Base-by-base conservation (phyloP, 768 basidiomycete genomes). In the Leccinum subtestaceum region DNA sequence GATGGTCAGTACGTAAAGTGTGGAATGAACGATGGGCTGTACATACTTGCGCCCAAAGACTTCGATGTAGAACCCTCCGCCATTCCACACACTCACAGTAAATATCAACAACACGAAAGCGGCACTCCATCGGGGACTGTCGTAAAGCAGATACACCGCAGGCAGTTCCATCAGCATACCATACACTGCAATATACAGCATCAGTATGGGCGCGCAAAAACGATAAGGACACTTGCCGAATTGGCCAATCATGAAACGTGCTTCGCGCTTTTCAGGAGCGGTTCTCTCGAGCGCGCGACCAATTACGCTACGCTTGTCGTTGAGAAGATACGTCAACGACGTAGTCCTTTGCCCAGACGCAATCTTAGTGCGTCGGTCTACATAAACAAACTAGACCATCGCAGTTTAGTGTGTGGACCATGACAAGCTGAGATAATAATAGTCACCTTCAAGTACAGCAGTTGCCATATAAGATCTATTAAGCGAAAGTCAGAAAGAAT, bases 1-100 rank as follows among this genome's bases (percentile, higher is more conserved):
- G 56, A 29, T 21, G 55, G 50, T 66, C 36, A 63, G 56, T 25
- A 17, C 49, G 57, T 4, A 34, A 49, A 54, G 10, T 27, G 19
- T 29, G 46, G 10, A 46, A 56, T 10, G n/a, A 3, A 27, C 10
- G 34, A 23, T 15, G 25, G 60, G 59, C 58, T 59, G 52, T 25
- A 83, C 92, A 65, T 62, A 95, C 95, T 97, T 96, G 76, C 95
- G 85, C 29, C 95, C 95, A 69, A 96, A 97, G 19, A 97, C 95
- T 72, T 97, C 95, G 55, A 97, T 95, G 72, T 97, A 97, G 78
- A 88, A 97, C 2, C 91, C 92, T 23, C 91, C 94, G 10, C 95
- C 95, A 69, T 98, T 98, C 95, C 95, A 98, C 0, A 90, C 93
- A 59, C 90, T 90, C 48, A 94, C 91, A 15, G 83, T 78, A 67